Percentiles rank a stretch among this genome's conserved stretches.
Evolutionary conservation across 129 eudicot species (phyloP).

Genomic region (Chrysanthemum seticuspe): DNA sequence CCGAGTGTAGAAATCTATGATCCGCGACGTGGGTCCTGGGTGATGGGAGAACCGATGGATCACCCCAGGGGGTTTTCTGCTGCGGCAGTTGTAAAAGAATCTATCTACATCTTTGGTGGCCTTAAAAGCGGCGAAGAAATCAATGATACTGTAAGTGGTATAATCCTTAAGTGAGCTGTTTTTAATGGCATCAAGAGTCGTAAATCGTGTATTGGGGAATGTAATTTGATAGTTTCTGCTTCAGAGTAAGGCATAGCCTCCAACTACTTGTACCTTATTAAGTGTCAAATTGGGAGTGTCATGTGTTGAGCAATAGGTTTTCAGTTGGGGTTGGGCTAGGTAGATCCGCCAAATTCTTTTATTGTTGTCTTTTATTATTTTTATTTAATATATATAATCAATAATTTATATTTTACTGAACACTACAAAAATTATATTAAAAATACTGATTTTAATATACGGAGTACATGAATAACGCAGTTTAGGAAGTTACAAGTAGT

Average conservation of each 20-base stretch:
- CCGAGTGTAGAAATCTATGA: constrained; percentile 57
- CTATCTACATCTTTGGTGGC: constrained; percentile 66
- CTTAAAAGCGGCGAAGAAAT: constrained; percentile 32
- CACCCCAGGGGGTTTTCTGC: constrained; percentile 56
- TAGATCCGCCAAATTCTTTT: too few species aligned
- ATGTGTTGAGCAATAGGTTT: too few species aligned
- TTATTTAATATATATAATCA: too few species aligned
- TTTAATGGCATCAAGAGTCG: background rate
- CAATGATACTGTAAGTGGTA: constrained; percentile 42
- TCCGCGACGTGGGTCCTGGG: constrained; percentile 67
- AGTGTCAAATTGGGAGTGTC: too few species aligned
- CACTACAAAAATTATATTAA: too few species aligned
- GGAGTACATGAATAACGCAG: too few species aligned
- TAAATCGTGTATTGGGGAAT: background rate
- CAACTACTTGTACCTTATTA: too few species aligned
- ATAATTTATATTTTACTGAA: too few species aligned
- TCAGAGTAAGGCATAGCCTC: background rate
- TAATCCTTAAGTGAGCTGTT: background rate
- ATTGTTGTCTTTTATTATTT: too few species aligned
- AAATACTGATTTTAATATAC: too few species aligned
- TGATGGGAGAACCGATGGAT: constrained; percentile 59
- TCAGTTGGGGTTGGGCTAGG: too few species aligned
- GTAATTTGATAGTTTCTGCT: background rate
- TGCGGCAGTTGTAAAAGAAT: constrained; percentile 51
- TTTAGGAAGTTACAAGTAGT: too few species aligned